Evolutionary conservation across 1,139 yeast genomes (phyloP), one percentile per base, ranked within the genome.

Genomic region (Blastobotrys capitulatus): DNA sequence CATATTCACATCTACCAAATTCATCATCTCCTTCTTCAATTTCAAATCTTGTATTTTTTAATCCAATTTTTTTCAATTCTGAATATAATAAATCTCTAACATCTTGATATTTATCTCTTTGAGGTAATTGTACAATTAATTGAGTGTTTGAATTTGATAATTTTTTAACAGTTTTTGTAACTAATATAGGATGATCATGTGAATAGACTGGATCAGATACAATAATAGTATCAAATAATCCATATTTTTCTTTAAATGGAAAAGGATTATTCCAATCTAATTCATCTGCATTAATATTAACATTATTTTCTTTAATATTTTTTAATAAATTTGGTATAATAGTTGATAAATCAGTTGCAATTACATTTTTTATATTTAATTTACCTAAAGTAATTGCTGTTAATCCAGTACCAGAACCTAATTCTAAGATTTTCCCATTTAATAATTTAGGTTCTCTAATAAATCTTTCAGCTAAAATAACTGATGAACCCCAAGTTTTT

Each of bases 401-500:
- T 20, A 92, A 70, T 0, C 98, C 98, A 0, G 98, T 92, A 0
- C 98, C 98, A 0, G 97, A 76, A 0, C 98, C 98, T 22, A 92
- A 70, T 61, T 92, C 98, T 13, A 92, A 66, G 0, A 5, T 22
- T 72, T 42, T 52, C 38, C 42, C 76, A 36, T 15, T 18, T 15
- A 59, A 18, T 56, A 58, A 16, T 56, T 53, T 29, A 43, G 58
- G 61, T 9, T 63, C 61, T 2, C 57, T 48, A 1, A 73, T 68
- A 6, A 86, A 62, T 43, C 83, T 67, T 47, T 79, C 76, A 1
- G 94, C 76, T 19, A 92, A 69, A 1, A 87, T 75, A 31, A 86
- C 69, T 0, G 97, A 81, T 0, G 97, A 85, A 0, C 97, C 98
- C 98, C 98, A 92, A 0, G 98, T 92, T 57, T 90, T 89, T 63